Base-by-base conservation (phyloP, 495 filamentous ascomycete species). In the Podospora bellae-mahoneyi region DNA sequence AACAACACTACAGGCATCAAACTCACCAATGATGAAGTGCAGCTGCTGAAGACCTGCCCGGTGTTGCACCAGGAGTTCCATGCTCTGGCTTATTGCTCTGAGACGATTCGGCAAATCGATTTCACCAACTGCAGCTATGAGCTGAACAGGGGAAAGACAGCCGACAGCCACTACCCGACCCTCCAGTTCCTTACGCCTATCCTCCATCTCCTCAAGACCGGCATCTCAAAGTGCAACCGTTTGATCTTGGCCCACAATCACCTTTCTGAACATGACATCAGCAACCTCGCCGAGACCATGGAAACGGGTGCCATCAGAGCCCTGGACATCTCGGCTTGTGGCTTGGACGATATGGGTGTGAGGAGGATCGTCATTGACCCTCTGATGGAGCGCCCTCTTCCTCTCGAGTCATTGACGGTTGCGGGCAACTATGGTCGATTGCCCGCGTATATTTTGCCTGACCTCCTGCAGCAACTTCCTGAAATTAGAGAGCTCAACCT, bases 391-490 rank as follows among this genome's bases (percentile, higher is more conserved):
- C 34, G 64, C 9, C 62, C 69, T 16, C 68, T 66, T 19, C 30
- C 62, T 20, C 62, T 78, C 16, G 66, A 75, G 71, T 18, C 82
- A 91, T 20, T 96, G 89, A 78, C 87, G 84, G 63, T 87, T 83
- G 69, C 87, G 89, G 74, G 83, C 86, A 73, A 97, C 89, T 7
- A 91, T 87, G 76, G 89, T 90, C 65, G 91, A 89, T 77, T 97
- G 89, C 69, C 71, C 0, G 70, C 69, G 19, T 60, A 62, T 26
- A 62, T 74, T n/a, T 19, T 78, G 5, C 71, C 73, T 10, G 66
- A 70, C 3, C 64, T 78, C 26, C 28, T 77, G 2, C 28, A 62
- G 5, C 66, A 67, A 19, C 66, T 78, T 20, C n/a, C 56, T 2
- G 68, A 75, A 15, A 71, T 78, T 7, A 69, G 67, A 58, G 67